Conservation (phyloP, 495 filamentous ascomycete genomes). For the Barbatosphaeria neglecta region DNA sequence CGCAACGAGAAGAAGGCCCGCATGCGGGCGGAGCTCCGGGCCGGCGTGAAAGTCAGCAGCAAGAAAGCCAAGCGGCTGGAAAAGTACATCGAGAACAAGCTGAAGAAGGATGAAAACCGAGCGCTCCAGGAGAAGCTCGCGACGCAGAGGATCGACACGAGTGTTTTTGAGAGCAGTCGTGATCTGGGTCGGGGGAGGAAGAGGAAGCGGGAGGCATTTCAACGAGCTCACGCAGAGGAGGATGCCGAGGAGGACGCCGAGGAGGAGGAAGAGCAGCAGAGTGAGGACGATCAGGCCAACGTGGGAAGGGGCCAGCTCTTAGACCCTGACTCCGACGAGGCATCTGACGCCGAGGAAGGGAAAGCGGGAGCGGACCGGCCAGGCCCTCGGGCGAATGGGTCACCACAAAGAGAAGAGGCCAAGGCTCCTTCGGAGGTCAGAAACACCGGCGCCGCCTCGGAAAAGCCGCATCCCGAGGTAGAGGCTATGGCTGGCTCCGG, state of each 20-base stretch:
- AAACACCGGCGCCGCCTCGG: background rate
- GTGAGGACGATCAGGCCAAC: conserved; percentile 11
- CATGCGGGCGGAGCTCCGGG: conserved; percentile 48
- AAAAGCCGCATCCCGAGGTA: background rate
- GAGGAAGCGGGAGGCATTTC: conserved; percentile 54
- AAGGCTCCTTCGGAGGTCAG: background rate
- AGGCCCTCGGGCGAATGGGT: background rate
- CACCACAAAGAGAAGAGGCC: background rate
- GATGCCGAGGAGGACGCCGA: conserved; percentile 32
- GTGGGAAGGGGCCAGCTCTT: too few relatives aligned
- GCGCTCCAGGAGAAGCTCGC: conserved; percentile 75
- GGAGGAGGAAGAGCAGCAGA: conserved; percentile 5
- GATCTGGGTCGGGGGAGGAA: conserved; percentile 56
- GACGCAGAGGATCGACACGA: conserved; percentile 68
- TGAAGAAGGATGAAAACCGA: conserved; percentile 86
- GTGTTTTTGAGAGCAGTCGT: conserved; percentile 60
- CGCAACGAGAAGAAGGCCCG: conserved; percentile 52
- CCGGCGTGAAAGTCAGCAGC: conserved; percentile 64
- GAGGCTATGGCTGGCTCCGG: conserved; percentile 54
- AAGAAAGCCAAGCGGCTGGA: conserved; percentile 94
- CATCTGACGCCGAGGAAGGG: conserved; percentile 21
- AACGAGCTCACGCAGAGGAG: conserved; percentile 45
- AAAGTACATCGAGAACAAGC: conserved; percentile 95
- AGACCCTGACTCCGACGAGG: background rate
- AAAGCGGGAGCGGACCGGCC: conserved; percentile 10